phyloP scores from a whole-genome alignment of 176 grass and related monocot species.

The Areca catechu region DNA sequence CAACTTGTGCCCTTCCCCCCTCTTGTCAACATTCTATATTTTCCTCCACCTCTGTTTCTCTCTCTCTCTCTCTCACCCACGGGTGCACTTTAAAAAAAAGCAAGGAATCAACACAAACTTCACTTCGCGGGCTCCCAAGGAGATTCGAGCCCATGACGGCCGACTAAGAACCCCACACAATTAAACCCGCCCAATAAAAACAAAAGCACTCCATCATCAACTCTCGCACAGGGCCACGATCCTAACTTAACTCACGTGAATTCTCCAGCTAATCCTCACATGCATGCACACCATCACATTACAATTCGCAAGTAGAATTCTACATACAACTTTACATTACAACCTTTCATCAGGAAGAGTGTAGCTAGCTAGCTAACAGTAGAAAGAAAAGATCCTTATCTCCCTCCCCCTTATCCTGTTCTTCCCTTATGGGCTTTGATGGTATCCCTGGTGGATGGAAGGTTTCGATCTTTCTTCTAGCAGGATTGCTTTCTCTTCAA shows the following conservation, averaged over 20 bases:
- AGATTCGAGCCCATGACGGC: too few species aligned
- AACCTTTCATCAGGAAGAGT: not conserved
- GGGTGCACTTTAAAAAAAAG: too few species aligned
- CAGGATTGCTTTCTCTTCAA: not conserved
- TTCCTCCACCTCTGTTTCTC: too few species aligned
- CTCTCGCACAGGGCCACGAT: too few species aligned
- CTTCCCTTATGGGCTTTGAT: not conserved
- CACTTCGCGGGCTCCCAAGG: too few species aligned
- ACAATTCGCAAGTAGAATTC: not conserved
- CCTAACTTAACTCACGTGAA: not conserved
- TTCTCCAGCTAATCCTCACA: slow-evolving; percentile 10
- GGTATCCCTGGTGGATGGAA: not conserved
- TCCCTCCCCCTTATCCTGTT: not conserved
- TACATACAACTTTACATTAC: not conserved
- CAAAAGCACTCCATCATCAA: too few species aligned
- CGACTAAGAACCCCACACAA: too few species aligned
- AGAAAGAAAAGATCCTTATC: not conserved
- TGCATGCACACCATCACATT: not conserved
- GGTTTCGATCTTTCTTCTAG: not conserved
- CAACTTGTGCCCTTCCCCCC: too few species aligned
- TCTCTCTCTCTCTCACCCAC: too few species aligned
- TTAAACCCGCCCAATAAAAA: too few species aligned
- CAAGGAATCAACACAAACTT: too few species aligned
- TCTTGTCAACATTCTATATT: too few species aligned
- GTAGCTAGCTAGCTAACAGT: not conserved